A percentile compares a stretch with the other conserved stretches of the same genome.
These are phyloP conservation scores for Purpureocillium takamizusanense DNA, from an alignment of 2,329 filamentous ascomycete species.

Conservation along the genomic window DNA sequence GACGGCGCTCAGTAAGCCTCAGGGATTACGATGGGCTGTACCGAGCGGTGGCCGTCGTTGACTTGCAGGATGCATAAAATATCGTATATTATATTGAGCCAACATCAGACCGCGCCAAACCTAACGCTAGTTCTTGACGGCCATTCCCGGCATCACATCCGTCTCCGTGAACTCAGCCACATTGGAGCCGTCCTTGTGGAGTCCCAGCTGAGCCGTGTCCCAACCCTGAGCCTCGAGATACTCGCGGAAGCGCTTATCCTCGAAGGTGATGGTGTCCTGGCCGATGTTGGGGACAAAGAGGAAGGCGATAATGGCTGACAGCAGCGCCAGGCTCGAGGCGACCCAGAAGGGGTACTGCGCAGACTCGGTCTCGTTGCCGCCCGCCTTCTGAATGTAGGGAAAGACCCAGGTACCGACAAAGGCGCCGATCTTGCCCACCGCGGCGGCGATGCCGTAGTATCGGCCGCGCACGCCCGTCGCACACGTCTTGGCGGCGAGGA, in stretches of 20 bases:
- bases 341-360: slow-evolving; percentile 90
- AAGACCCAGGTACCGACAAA: slow-evolving; percentile 84
- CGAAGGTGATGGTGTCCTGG: slow-evolving; percentile 74
- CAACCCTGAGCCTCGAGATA: slow-evolving; percentile 69
- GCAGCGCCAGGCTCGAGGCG: slow-evolving; percentile 65
- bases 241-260: slow-evolving; percentile 66
- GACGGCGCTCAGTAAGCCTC: too few species aligned
- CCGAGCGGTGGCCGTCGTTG: too few species aligned
- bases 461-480: slow-evolving; percentile 77
- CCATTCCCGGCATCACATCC: background rate
- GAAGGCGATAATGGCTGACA: slow-evolving; percentile 51
- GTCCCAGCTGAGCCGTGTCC: slow-evolving; percentile 52
- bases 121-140: too few species aligned
- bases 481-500: slow-evolving; percentile 78
- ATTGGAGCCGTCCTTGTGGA: slow-evolving; percentile 1
- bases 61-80: too few species aligned
- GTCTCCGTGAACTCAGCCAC: slow-evolving; percentile 1
- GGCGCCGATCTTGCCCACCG: slow-evolving; percentile 67
- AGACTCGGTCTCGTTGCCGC: slow-evolving; percentile 40
- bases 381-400: slow-evolving; percentile 58
- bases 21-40: too few species aligned
- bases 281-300: slow-evolving; percentile 68
- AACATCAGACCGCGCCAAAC: too few species aligned
- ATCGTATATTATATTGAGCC: too few species aligned
- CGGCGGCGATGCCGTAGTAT: slow-evolving; percentile 64